Evolutionary conservation across 768 basidiomycete species (phyloP), one percentile per base, ranked within the genome.

Genomic region (Pleurotus salmoneostramineus): DNA sequence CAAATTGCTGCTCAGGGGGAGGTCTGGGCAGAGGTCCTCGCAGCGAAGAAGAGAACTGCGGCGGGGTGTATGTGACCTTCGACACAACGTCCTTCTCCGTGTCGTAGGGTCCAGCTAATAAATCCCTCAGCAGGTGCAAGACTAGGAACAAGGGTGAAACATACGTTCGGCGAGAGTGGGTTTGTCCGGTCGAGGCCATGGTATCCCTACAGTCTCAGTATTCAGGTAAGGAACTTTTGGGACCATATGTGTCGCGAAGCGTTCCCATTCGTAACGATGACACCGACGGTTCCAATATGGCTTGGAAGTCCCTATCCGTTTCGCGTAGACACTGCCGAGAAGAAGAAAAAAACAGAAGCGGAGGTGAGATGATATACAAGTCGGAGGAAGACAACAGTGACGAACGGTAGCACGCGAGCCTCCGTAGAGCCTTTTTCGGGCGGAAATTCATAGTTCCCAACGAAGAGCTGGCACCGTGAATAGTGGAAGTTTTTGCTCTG

Each of bases 401-500:
- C 83, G 64, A 64, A 86, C 84, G 83, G 78, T 34, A 78, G 71
- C 55, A 71, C 67, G 40, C 70, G 69, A 50, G 69, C 66, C 63
- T 75, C 77, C 43, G 68, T 60, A 15, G 68, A 65, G 57, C 70
- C 71, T 60, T 72, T 62, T 50, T 72, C 67, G n/a, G 80, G 71
- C 33, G 84, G 81, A 60, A 86, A 78, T 62, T 84, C 82, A 64
- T 79, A 81, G 60, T 87, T 78, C 12, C 88, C 89, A 54, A 93
- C 69, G 66, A 83, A 89, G 27, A 94, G 79, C 66, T 93, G 91
- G 67, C 90, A 91, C 64, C 83, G 79, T 1, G 91, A 88, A 66
- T 94, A 94, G 68, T 89, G 87, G 58, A 85, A 84, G 58, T 79
- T 78, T 64, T 78, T 79, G 52, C 75, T 76, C 44, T 69, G 66